Evolutionary conservation across 169 alveolate species (phyloP).

Genomic region (Blepharisma undulans): DNA sequence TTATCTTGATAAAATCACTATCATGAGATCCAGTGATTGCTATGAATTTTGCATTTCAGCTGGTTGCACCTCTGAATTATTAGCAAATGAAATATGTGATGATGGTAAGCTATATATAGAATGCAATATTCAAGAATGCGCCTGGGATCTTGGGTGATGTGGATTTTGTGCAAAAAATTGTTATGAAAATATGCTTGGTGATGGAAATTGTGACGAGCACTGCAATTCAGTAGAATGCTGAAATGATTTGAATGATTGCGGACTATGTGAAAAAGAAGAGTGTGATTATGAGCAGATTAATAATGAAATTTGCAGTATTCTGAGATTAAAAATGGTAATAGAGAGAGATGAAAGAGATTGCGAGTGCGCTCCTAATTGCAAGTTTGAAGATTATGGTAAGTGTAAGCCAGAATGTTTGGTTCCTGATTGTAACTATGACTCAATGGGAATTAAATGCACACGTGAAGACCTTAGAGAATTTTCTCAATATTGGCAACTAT

Average conservation of each 20-base stretch:
- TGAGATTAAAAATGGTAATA: background rate
- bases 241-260: background rate
- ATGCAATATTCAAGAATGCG: conserved; percentile 26
- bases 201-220: conserved; percentile 1
- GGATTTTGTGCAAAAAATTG: background rate
- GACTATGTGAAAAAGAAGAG: background rate
- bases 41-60: background rate
- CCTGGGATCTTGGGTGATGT: background rate
- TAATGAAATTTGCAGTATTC: background rate
- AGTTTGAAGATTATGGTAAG: background rate
- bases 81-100: conserved; percentile 14
- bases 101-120: background rate
- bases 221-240: background rate
- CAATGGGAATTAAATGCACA: background rate
- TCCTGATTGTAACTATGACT: background rate
- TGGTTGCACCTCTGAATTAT: background rate
- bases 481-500: background rate
- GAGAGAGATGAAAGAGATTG: background rate
- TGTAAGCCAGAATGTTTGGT: background rate
- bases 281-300: background rate
- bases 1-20: background rate
- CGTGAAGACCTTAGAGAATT: background rate
- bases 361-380: background rate
- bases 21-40: background rate
- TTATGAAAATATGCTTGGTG: background rate